Base-by-base conservation (phyloP, 345 rosid genomes). In the Euphorbia tirucalli region DNA sequence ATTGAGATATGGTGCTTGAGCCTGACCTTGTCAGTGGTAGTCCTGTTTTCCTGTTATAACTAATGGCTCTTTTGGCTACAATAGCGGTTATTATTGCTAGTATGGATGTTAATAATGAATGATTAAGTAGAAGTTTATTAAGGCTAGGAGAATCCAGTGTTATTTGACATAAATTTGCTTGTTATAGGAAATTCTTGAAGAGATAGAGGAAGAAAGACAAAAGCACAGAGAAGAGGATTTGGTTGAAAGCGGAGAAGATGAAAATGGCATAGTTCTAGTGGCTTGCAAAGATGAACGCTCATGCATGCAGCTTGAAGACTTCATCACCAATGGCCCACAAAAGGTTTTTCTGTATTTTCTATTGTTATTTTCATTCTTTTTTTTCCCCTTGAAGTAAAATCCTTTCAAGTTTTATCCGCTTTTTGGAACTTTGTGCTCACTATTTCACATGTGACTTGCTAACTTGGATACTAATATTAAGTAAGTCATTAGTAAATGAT, bases 231-330 rank as follows among this genome's bases (percentile, higher is more conserved):
- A 85, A 72, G 82, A 81, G 66, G 32, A 63, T 68, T 43, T 62
- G 61, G 61, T 76, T 48, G 89, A 85, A 71, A 87, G 73, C 24
- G 78, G 65, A 39, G 83, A 81, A 70, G 84, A 63, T 46, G 85
- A 85, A 72, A 81, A 78, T 76, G 85, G 90, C 68, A 87, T 90
- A 59, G 90, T 89, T 70, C 87, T 92, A 59, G 92, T 95, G 82
- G 97, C 91, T 43, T 92, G 98, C 84, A 92, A 90, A 82, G 99
- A 95, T 77, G 99, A 95, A 71, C 75, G 88, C 7, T 90, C 98
- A 52, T 92, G 99, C 82, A 84, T 92, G 99, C 99, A 95, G 82
- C 96, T 95, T 61, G 93, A 92, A 83, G 98, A 95, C 83, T 89
- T 87, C 83, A 86, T 95, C 75, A 83, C 54, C 21, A 83, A 90